Evolutionary conservation across 1,284 basidiomycete genomes (phyloP), one percentile per base, ranked within the genome.

Genomic region (Hymenochaete sp.): DNA sequence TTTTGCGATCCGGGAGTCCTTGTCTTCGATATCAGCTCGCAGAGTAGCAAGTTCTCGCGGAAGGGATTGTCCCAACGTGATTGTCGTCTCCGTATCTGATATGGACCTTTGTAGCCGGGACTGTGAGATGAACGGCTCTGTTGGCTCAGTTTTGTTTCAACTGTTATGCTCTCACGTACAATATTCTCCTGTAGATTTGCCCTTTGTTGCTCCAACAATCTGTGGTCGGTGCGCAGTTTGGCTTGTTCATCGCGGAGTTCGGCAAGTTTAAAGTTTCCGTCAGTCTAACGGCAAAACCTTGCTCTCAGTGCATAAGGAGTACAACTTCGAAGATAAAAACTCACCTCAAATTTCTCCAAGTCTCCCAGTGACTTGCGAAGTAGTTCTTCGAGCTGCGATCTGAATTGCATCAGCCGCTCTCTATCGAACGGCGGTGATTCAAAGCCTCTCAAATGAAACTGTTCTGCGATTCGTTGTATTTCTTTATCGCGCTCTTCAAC

Each of bases 361-460:
- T 79, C 73, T 14, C 60, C 53, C 16, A 66, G 72, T 52, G 80
- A 77, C 44, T 68, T 71, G 32, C 71, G 67, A 52, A 77, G 72
- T 11, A 77, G 59, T n/a, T 81, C 77, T 9, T 65, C 64, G 5
- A 92, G 62, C 45, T 72, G 71, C 6, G 71, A 62, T 21, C 77
- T 69, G 57, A 95, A 93, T 27, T 87, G 79, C 10, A 71, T 58
- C 25, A 91, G 72, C 56, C 82, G 73, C 19, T 78, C 75, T 41
- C 77, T 70, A 42, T 77, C 77, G 19, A 90, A 68, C 1, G 79
- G 77, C 2, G 75, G 69, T 35, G 72, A 67, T 46, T 77, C 79
- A 57, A 79, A 93, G 0, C 89, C 91, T 44, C 77, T 75, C 55
- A 96, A 80, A 19, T 75, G 71, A 53, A 87, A 71, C 50, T 76